Base-by-base conservation (phyloP, 306 rosid species). In the Gleditsia sinensis region DNA sequence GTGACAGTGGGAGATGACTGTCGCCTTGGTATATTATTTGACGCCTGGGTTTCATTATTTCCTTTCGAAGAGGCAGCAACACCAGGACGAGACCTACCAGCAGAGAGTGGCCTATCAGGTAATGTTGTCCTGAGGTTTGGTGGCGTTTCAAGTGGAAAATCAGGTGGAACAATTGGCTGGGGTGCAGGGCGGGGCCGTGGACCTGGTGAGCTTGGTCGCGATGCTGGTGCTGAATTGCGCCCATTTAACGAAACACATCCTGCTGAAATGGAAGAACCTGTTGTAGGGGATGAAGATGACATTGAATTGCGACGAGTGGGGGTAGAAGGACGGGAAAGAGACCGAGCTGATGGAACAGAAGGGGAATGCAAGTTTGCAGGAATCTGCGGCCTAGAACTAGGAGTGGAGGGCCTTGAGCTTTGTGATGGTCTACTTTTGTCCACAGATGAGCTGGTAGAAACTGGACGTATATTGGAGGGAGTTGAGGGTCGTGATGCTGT, bases 91-190 rank as follows among this genome's bases (percentile, higher is more conserved):
- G 97, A 94, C 83, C 97, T 83, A 37, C 97, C 99, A 23, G 96
- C 97, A 42, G 99, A 94, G 64, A 90, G 76, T n/a, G 99, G 99
- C 86, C 99, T 84, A 80, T 94, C 96, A 16, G 96, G 92, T 48
- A 94, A 75, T 32, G 97, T 87, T 55, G 97, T 94, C 81, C 97
- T 80, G 19, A 94, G 99, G 76, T 94, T 94, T 46, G 99, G 97
- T 0, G 99, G 99, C 33, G 97, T 94, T 10, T 94, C 95, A 50
- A 80, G 96, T 36, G 97, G 88, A 75, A 94, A 94, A 83, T 94
- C 97, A 71, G 90, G 82, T 3, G 92, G 96, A 60, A 94, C 92
- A 78, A 94, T 67, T 50, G 97, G 96, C 78, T 90, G 96, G 11
- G 99, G 91, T 61, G 91, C 81, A 34, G 90, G 86, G 2, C 96